Base-by-base conservation (phyloP, 306 rosid species). In the Malus sieversii region DNA sequence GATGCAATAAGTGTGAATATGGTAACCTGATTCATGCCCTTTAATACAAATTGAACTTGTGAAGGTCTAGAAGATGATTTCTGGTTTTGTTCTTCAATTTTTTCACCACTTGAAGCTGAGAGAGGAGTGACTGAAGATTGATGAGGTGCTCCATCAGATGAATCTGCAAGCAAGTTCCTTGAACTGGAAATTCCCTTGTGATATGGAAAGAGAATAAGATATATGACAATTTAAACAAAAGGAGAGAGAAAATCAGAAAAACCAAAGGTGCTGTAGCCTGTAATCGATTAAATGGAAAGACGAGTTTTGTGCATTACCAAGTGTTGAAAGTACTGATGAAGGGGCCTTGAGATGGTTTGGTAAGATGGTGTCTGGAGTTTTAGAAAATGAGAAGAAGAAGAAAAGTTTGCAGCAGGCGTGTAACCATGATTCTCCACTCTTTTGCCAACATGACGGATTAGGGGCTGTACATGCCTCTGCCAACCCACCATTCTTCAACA, bases 111-210 rank as follows among this genome's bases (percentile, higher is more conserved):
- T 76, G 85, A 74, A 11, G 82, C 83, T 55, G 90, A 79, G 42
- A 81, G 72, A 77, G 90, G 87, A 65, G 75, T 87, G 86, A 89
- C 79, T 13, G 93, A 91, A 65, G 98, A 93, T 1, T 83, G 86
- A 75, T 81, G 53, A 22, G 90, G 89, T 30, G 80, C 70, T 71
- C 88, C 89, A 40, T 78, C 80, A 8, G 38, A 35, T 4, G 55
- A 72, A 2, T 35, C 25, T 5, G 90, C 87, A 14, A 85, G 84
- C 79, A 88, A 72, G 66, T 59, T 81, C 75, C 91, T 78, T 32
- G 96, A 79, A 70, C 89, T 88, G 48, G 96, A 88, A 82, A 94
- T 79, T 84, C 96, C 91, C 98, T 40, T 94, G 87, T 35, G 59
- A 20, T 15, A 69, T 59, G 48, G 72, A 46, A 55, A 33, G 16